Evolutionary conservation across 441 rosid genomes (phyloP).

Genomic region (Brassica hybrid): DNA sequence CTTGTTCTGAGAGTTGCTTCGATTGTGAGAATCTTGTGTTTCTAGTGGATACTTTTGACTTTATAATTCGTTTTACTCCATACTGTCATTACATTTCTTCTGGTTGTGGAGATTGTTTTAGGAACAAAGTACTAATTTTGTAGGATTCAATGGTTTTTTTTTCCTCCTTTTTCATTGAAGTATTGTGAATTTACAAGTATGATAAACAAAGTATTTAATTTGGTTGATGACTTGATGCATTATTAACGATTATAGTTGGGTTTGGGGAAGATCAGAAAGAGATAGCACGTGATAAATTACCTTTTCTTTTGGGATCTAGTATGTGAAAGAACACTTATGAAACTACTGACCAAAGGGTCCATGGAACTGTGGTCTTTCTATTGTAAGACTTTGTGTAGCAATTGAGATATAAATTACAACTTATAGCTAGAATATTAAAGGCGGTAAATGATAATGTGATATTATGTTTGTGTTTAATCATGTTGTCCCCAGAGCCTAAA

Average conservation of each 20-base stretch:
- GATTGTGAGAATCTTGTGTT: neutral
- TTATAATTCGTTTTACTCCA: neutral
- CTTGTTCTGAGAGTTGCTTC: neutral
- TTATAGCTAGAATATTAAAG: conserved; percentile 14
- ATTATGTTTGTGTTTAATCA: conserved; percentile 12
- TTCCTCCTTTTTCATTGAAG: no score
- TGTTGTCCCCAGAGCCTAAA: neutral
- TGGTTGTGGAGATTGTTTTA: conserved; percentile 16
- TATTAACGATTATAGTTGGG: neutral
- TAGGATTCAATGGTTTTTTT: no score
- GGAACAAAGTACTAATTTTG: neutral
- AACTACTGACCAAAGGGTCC: conserved; percentile 25
- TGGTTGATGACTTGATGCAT: no score
- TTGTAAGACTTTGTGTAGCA: conserved; percentile 7
- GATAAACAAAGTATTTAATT: no score
- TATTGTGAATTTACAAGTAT: no score
- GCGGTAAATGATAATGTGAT: neutral
- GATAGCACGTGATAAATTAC: conserved; percentile 25
- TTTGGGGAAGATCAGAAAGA: neutral
- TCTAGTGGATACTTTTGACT: neutral
- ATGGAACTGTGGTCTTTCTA: conserved; percentile 24
- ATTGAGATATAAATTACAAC: neutral
- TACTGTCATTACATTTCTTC: neutral
- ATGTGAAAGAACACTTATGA: neutral
- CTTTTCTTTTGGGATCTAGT: conserved; percentile 1